Evolutionary conservation across 2,329 filamentous ascomycete genomes (phyloP), one percentile per base, ranked within the genome.

Genomic region (Diaporthe citrichinensis): DNA sequence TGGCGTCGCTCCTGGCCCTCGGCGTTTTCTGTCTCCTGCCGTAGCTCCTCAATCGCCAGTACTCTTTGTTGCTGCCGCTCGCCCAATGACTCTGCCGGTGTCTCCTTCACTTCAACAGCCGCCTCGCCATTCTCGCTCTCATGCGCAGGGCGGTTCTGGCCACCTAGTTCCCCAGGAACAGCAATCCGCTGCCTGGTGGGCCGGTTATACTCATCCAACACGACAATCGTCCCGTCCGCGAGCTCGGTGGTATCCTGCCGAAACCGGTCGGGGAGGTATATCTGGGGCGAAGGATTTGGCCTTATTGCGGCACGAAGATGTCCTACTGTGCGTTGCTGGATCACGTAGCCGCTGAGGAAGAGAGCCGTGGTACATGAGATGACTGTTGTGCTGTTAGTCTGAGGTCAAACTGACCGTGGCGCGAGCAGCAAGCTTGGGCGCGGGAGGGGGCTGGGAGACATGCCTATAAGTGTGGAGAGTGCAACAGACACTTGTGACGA

Each of bases 291-390:
- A 8, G 87, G 85, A 12, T 81, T 85, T 81, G 87, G 83, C 78
- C 89, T 89, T 80, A 98, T 93, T 25, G 94, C 94, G 74, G 88
- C 87, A 80, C 96, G 94, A 44, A 98, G 89, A 79, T 93, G 93
- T 77, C 90, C 90, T 6, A 98, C 91, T 0, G 95, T 97, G 80
- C 95, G 92, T 84, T 98, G 96, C 81, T 98, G 96, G 72, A 98
- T 89, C 4, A 92, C 90, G 83, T 97, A 98, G 80, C 96, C 96
- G 71, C 94, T 95, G 44, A 98, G 88, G 83, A 98, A 98, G 36
- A 98, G 91, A 6, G 95, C 90, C 51, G 92, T 84, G 4, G 95
- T 98, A 84, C 95, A 98, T 36, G 94, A 83, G 78, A 94, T 86
- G 76, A 98, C 94, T 93, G 75, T 41, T 23, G 44, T 51, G 25